These are phyloP conservation scores for Russula abietina DNA, from an alignment of 768 basidiomycete genomes.

Conservation along the genomic window DNA sequence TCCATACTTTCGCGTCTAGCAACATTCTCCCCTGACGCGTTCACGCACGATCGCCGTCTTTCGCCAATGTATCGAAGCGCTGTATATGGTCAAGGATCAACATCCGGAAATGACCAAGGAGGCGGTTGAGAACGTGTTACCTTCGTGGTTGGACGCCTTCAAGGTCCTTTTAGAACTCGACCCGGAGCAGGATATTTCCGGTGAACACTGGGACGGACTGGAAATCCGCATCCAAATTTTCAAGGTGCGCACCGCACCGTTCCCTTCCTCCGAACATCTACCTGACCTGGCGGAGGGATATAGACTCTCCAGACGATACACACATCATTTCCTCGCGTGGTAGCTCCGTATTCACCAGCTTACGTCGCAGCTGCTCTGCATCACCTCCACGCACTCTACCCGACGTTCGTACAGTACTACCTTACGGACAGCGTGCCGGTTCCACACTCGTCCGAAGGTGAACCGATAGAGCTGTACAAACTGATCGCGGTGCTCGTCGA, in stretches of 20 bases:
- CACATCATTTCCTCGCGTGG: slow-evolving; percentile 71
- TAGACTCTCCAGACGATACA: slow-evolving; percentile 78
- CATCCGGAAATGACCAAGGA: slow-evolving; percentile 83
- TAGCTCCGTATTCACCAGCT: slow-evolving; percentile 56
- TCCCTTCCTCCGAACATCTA: background rate
- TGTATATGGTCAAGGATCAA: slow-evolving; percentile 94
- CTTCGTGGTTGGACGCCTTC: slow-evolving; percentile 91
- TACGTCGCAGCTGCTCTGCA: slow-evolving; percentile 53
- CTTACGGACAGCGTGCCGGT: slow-evolving; percentile 47
- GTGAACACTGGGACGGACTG: slow-evolving; percentile 73
- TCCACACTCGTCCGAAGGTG: slow-evolving; percentile 70
- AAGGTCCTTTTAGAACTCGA: slow-evolving; percentile 71
- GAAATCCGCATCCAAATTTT: slow-evolving; percentile 78
- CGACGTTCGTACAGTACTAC: slow-evolving; percentile 58
- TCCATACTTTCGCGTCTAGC: slow-evolving; percentile 32
- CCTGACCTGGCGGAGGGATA: background rate
- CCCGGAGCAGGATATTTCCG: slow-evolving; percentile 55
- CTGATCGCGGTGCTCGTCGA: slow-evolving; percentile 77
- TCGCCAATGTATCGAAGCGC: slow-evolving; percentile 78
- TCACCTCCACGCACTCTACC: slow-evolving; percentile 54
- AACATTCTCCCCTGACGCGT: slow-evolving; percentile 75
- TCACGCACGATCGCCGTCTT: slow-evolving; percentile 85
- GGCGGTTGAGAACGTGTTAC: slow-evolving; percentile 72
- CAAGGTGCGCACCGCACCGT: slow-evolving; percentile 46
- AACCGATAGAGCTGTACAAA: slow-evolving; percentile 66